Conservation (phyloP, 2,329 filamentous ascomycete genomes). For the Cladosporium sphaerospermum region DNA sequence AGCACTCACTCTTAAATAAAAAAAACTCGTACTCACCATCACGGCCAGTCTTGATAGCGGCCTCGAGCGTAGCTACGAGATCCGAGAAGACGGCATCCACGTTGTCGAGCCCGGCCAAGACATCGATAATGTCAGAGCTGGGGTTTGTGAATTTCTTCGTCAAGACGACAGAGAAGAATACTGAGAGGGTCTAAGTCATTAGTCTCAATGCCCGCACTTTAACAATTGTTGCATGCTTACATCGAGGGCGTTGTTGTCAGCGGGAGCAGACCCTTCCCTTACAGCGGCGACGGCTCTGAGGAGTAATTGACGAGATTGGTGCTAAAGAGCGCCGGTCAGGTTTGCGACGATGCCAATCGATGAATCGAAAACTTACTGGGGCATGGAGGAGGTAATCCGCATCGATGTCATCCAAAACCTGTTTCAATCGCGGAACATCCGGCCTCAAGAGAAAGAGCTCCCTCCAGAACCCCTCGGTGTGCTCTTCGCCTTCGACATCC, state of each 20-base stretch:
- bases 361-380: constrained; percentile 47
- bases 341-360: neutral
- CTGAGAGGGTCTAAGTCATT: constrained; percentile 69
- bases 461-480: constrained; percentile 86
- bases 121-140: constrained; percentile 86
- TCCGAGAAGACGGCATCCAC: constrained; percentile 83
- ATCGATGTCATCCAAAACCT: constrained; percentile 62
- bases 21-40: constrained; percentile 49
- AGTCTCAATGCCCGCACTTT: constrained; percentile 30
- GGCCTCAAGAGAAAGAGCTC: constrained; percentile 91
- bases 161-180: constrained; percentile 76
- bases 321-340: constrained; percentile 28
- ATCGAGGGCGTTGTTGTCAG: constrained; percentile 76
- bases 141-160: constrained; percentile 91
- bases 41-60: constrained; percentile 70
- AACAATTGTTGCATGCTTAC: constrained; percentile 46
- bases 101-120: constrained; percentile 82
- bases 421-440: constrained; percentile 62
- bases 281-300: constrained; percentile 63
- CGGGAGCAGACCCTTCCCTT: constrained; percentile 53
- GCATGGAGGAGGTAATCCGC: constrained; percentile 70
- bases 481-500: constrained; percentile 61
- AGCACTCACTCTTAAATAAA: neutral
- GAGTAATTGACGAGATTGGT: constrained; percentile 73
- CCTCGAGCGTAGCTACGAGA: constrained; percentile 76